Evolutionary conservation across 805 yeast species (phyloP).

Genomic region (Yarrowia sp.): DNA sequence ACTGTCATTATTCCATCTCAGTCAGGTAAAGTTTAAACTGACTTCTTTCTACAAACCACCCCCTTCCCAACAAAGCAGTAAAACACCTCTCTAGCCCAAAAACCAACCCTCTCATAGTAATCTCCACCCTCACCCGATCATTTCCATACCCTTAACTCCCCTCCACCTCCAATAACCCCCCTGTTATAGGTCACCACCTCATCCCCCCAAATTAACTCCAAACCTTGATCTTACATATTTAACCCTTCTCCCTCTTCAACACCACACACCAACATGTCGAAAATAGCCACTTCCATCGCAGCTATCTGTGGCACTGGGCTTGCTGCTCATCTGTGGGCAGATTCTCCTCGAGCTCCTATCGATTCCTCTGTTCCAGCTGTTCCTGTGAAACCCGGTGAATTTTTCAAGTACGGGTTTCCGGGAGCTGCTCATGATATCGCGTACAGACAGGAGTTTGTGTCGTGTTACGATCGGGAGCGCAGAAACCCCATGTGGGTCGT

Average conservation of each 20-base stretch:
- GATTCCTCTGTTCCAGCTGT: conserved; percentile 1
- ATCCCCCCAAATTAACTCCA: background rate
- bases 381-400: conserved; percentile 15
- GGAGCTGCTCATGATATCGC: conserved; percentile 89
- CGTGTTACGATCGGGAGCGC: conserved; percentile 80
- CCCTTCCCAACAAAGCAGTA: too few species aligned
- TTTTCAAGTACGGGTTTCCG: conserved; percentile 78
- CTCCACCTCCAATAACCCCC: too few species aligned
- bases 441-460: conserved; percentile 69
- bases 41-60: too few species aligned
- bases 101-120: too few species aligned
- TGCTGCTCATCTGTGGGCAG: conserved; percentile 23
- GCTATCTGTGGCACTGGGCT: conserved; percentile 25
- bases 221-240: background rate
- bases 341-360: conserved; percentile 8
- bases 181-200: background rate
- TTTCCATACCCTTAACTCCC: too few species aligned
- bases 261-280: background rate
- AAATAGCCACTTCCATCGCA: conserved; percentile 19
- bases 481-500: conserved; percentile 77
- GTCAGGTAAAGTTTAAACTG: too few species aligned
- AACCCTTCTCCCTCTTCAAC: background rate
- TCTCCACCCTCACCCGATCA: too few species aligned
- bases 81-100: too few species aligned
- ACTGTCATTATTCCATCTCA: too few species aligned